Base-by-base conservation (phyloP, 1,284 basidiomycete species). In the Pyrrhoderma noxium region DNA sequence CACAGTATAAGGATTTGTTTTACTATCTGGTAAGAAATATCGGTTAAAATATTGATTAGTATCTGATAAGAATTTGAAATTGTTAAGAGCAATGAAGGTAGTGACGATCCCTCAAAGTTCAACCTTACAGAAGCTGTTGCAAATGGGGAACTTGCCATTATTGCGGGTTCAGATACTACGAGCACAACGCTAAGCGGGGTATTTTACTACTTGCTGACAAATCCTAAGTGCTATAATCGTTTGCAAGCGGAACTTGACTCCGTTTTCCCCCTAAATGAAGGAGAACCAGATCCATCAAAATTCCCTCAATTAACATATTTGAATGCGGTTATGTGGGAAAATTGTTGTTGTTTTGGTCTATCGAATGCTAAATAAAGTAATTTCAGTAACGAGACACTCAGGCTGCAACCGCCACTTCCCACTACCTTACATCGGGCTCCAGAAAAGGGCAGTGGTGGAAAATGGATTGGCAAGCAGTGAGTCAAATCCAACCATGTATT, bases 141-240 rank as follows among this genome's bases (percentile, higher is more conserved):
- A 11, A 67, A 70, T 42, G 58, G 64, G 2, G 49, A 62, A 13
- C 60, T 71, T 3, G 67, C 68, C 3, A 70, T 73, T 38, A 36
- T 70, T 16, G 53, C 53, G 5, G 70, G 70, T 31, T 61, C 71
- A 27, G 71, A 72, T 50, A 68, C 66, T 5, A 62, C 60, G 22
- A 57, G 65, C 16, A 66, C 64, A 2, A 64, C 66, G 0, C 57
- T 70, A 1, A 64, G 54, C 8, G 63, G 63, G 2, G 47, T 64
- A 2, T 54, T 62, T 9, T 66, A 65, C 49, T 63, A 65, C 55
- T 57, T 73, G 2, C 56, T 70, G 27, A 45, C 47, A 34, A 59
- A 71, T 51, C 67, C 67, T 3, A 53, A 51, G 2, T 56, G 55
- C 27, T 64, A 64, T 25, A 34, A 23, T n/a, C 55, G 63, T 11